Evolutionary conservation across 2,329 filamentous ascomycete species (phyloP).

Genomic region (Colletotrichum sojae): DNA sequence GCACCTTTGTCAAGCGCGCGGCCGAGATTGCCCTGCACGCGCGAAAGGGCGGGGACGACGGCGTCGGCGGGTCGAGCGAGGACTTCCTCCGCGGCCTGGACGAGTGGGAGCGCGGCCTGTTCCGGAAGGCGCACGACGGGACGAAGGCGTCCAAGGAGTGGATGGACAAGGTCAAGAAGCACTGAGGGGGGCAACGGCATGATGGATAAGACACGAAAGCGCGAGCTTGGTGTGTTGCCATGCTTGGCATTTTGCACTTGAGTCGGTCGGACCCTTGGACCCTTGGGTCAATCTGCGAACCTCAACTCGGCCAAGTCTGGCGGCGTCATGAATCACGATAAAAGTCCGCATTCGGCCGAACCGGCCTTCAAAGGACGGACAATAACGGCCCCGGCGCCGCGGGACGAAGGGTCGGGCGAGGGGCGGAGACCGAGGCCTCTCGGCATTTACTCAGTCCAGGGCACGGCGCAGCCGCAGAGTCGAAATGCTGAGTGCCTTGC

Average conservation of each 20-base stretch:
- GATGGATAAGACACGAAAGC: too few relatives aligned
- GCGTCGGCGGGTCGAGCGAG: constrained; percentile 72
- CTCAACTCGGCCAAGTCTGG: neutral
- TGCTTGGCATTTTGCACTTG: too few relatives aligned
- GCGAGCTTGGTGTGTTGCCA: too few relatives aligned
- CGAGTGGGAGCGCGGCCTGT: constrained; percentile 87
- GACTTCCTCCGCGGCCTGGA: constrained; percentile 92
- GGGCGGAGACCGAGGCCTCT: constrained; percentile 16
- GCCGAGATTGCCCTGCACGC: constrained; percentile 90
- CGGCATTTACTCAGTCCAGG: neutral
- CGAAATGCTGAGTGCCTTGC: too few relatives aligned
- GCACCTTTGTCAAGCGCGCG: constrained; percentile 86
- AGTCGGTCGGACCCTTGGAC: too few relatives aligned
- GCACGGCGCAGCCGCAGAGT: too few relatives aligned
- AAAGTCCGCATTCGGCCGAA: neutral
- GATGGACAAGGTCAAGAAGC: constrained; percentile 70
- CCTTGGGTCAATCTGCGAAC: neutral
- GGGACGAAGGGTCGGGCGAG: neutral
- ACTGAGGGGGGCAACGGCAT: constrained; percentile 42
- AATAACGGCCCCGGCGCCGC: neutral
- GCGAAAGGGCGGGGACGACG: constrained; percentile 82
- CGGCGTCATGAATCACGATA: neutral
- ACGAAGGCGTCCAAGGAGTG: constrained; percentile 79
- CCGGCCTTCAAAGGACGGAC: neutral
- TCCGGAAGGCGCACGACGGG: constrained; percentile 81